Evolutionary conservation across 2,329 filamentous ascomycete genomes (phyloP), one percentile per base, ranked within the genome.

Genomic region (Ophiostoma pallidulum): DNA sequence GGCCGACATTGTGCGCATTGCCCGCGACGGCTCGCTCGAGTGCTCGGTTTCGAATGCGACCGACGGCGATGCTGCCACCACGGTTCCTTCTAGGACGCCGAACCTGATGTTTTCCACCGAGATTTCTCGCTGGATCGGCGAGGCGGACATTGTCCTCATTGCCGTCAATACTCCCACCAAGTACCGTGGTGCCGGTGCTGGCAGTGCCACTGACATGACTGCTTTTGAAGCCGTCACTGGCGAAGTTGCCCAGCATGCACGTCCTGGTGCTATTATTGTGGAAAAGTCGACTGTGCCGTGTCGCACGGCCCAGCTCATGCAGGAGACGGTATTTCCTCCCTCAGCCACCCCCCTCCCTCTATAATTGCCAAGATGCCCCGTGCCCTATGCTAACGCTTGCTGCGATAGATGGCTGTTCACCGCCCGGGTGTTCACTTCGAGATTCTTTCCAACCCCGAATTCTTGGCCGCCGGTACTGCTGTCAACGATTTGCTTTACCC

Each of bases 231-330:
- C 77, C 16, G 84, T 83, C 6, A 79, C 78, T 1, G 72, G 74
- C 43, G 77, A 78, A 47, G 80, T 90, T 29, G 85, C 84, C 9
- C 69, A 76, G 54, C 70, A 81, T 52, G 82, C 84, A 3, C 78
- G 74, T 26, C 68, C 73, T 16, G 81, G 80, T 41, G 78, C 82
- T 47, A 85, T 90, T 47, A 78, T 91, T 43, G 85, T 90, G 18
- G 85, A 90, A 67, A 91, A 90, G 68, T 84, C 79, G 48, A 91
- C 86, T 0, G 86, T 90, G 22, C 86, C 86, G 3, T 86, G 82
- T 61, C 72, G 81, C 51, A 89, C 85, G 5, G 82, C 84, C 2
- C 74, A 86, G 55, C 74, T 80, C 28, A 78, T 89, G 33, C 73
- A 76, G 56, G 75, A 82, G 54, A 86, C 80, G 54, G 79, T 87